phyloP scores from a whole-genome alignment of 2,329 filamentous ascomycete genomes.

The Aspergillus persii region DNA sequence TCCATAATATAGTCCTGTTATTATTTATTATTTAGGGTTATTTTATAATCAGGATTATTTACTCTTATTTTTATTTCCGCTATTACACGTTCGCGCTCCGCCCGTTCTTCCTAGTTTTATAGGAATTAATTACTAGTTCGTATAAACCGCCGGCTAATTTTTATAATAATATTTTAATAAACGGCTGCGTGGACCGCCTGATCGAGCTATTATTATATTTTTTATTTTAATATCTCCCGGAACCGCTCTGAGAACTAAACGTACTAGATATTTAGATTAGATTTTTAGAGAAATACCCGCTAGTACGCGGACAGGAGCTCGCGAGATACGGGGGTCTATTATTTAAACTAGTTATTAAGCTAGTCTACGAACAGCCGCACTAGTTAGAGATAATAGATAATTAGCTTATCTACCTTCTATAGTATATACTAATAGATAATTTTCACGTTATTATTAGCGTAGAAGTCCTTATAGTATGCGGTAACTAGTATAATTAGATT shows the following conservation, averaged over 20 bases:
- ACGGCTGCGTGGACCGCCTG: background rate
- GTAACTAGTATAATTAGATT: background rate
- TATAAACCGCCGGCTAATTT: slow-evolving; percentile 10
- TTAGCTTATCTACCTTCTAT: background rate
- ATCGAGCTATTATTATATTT: background rate
- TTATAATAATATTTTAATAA: slow-evolving; percentile 9
- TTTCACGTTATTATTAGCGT: slow-evolving; percentile 3
- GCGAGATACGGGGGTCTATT: too few relatives aligned
- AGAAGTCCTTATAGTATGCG: slow-evolving; percentile 6
- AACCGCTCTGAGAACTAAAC: too few relatives aligned
- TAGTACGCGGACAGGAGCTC: too few relatives aligned
- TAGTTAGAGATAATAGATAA: slow-evolving; percentile 5
- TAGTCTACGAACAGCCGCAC: too few relatives aligned
- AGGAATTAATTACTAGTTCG: slow-evolving; percentile 3
- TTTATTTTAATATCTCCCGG: too few relatives aligned
- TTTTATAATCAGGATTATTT: background rate
- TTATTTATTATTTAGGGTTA: slow-evolving; percentile 1
- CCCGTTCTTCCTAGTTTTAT: background rate
- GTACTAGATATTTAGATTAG: too few relatives aligned
- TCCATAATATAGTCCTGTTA: slow-evolving; percentile 6
- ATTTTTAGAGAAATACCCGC: too few relatives aligned
- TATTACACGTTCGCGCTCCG: too few relatives aligned
- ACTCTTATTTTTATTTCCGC: too few relatives aligned
- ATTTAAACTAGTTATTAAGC: too few relatives aligned
- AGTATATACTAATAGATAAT: slow-evolving; percentile 3